These are phyloP conservation scores for Cercospora canescens DNA, from an alignment of 2,329 filamentous ascomycete genomes.

Conservation along the genomic window DNA sequence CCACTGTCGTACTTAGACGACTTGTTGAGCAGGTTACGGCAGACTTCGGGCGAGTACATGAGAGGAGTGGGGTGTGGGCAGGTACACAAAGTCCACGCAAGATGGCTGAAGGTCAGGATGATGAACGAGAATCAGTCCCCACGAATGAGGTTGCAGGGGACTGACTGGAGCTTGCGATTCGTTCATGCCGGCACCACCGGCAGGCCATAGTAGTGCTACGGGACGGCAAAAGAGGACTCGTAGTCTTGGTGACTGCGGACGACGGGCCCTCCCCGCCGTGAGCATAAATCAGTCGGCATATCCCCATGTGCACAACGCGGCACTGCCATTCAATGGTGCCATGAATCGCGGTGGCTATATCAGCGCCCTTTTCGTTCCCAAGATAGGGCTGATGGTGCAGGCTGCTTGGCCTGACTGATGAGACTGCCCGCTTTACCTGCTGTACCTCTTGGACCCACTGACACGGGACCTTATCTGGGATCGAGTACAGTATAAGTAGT, in stretches of 20 bases:
- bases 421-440: background rate
- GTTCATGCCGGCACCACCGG: conserved; percentile 12
- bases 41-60: conserved; percentile 12
- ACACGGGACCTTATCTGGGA: background rate
- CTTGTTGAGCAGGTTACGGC: background rate
- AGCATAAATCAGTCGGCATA: background rate
- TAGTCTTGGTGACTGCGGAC: background rate
- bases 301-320: background rate
- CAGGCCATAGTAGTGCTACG: conserved; percentile 6
- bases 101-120: conserved; percentile 12
- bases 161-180: conserved; percentile 21
- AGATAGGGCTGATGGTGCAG: conserved; percentile 1
- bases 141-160: conserved; percentile 23
- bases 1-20: background rate
- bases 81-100: background rate
- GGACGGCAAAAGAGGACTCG: conserved; percentile 15
- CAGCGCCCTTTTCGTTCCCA: background rate
- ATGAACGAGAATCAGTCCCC: conserved; percentile 13
- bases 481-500: conserved; percentile 7
- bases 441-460: conserved; percentile 10
- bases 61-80: conserved; percentile 14
- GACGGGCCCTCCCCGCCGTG: background rate
- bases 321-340: background rate
- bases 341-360: background rate
- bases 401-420: background rate